Conservation (phyloP, 495 filamentous ascomycete species). For the Podospora australis region DNA sequence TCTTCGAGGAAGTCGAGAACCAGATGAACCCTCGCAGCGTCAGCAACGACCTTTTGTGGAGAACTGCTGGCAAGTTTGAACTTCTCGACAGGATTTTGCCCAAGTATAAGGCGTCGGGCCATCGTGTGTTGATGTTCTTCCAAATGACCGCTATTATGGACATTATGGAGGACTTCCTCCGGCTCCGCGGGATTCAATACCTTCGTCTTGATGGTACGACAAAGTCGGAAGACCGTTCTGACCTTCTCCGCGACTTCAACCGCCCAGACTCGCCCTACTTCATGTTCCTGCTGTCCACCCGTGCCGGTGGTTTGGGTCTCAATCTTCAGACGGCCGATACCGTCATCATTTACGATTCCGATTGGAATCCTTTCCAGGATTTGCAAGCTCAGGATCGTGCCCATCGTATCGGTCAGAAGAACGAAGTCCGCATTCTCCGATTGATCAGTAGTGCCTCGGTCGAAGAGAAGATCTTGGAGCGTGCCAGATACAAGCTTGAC, state of each 20-base stretch:
- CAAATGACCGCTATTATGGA: conserved; percentile 99
- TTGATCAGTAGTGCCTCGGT: conserved; percentile 95
- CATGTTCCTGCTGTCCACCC: conserved; percentile 97
- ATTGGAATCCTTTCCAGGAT: conserved; percentile 99
- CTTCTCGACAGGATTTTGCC: conserved; percentile 86
- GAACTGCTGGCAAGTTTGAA: conserved; percentile 96
- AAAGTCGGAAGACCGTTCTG: conserved; percentile 94
- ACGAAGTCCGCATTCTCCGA: conserved; percentile 92
- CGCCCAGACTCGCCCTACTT: conserved; percentile 85
- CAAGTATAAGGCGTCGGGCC: conserved; percentile 81
- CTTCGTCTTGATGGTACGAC: conserved; percentile 92
- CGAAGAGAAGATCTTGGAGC: conserved; percentile 96
- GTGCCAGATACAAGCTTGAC: conserved; percentile 94
- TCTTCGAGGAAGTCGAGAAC: conserved; percentile 95
- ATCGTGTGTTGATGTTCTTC: conserved; percentile 98
- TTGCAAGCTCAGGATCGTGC: conserved; percentile 98
- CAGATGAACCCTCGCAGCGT: conserved; percentile 87
- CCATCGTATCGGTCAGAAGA: conserved; percentile 99
- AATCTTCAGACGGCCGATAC: conserved; percentile 97
- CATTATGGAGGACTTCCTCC: conserved; percentile 98
- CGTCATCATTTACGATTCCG: conserved; percentile 98
- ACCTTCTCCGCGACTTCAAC: conserved; percentile 84
- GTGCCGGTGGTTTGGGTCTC: conserved; percentile 93
- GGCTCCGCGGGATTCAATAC: conserved; percentile 72
- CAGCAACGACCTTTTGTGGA: conserved; percentile 91